A percentile compares a stretch with the other conserved stretches of the same genome.
Evolutionary conservation across 2,329 filamentous ascomycete genomes (phyloP).

Genomic region (Fusarium pseudocircinatum): DNA sequence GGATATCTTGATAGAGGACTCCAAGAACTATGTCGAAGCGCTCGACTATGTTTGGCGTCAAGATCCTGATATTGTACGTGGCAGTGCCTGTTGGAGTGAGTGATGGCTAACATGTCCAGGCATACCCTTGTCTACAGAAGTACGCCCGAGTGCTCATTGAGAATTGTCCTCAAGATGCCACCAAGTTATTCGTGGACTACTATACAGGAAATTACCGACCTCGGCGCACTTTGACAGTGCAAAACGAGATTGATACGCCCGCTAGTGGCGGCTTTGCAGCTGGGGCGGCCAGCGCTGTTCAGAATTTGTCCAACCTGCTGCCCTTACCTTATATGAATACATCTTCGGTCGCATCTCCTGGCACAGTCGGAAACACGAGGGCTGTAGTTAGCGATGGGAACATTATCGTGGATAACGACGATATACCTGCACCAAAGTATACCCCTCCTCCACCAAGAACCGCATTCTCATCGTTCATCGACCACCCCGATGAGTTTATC

Average conservation of each 20-base stretch:
- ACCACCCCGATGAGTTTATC: conserved; percentile 92
- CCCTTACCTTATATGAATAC: conserved; percentile 87
- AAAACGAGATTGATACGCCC: conserved; percentile 50
- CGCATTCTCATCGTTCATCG: conserved; percentile 96
- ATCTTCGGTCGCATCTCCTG: conserved; percentile 63
- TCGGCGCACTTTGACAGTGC: conserved; percentile 65
- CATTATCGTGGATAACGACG: conserved; percentile 60
- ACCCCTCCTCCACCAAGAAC: conserved; percentile 83
- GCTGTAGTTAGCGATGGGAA: conserved; percentile 62
- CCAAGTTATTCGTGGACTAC: conserved; percentile 90
- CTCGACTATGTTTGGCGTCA: conserved; percentile 91
- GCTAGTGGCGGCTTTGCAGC: conserved; percentile 58
- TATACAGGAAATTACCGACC: conserved; percentile 88
- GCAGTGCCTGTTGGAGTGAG: too few relatives aligned
- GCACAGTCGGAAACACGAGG: conserved; percentile 59
- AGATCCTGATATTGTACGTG: conserved; percentile 76
- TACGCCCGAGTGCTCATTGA: conserved; percentile 92
- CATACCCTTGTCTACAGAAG: conserved; percentile 91
- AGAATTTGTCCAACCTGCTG: conserved; percentile 84
- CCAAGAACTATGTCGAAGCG: conserved; percentile 88
- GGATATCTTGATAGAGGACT: conserved; percentile 95
- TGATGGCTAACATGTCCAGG: conserved; percentile 59
- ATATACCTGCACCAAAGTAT: conserved; percentile 67
- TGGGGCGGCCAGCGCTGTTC: conserved; percentile 78
- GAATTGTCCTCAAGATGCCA: conserved; percentile 83